Evolutionary conservation across 495 filamentous ascomycete genomes (phyloP).

Genomic region (Terfezia claveryi): DNA sequence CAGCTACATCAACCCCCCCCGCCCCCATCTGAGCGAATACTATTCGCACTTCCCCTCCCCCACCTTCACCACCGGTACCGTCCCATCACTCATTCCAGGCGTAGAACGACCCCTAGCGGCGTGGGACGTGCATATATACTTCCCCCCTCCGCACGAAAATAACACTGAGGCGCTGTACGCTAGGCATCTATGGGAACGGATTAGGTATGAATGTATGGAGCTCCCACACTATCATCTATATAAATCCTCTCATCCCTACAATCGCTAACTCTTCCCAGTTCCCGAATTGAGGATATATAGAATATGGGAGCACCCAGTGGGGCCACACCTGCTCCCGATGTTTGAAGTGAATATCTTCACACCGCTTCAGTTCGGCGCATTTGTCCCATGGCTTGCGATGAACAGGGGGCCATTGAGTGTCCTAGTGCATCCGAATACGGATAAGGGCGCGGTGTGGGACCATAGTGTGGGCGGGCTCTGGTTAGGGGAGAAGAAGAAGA

Average conservation of each 20-base stretch:
- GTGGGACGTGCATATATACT: slow-evolving; percentile 60
- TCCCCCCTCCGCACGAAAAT: slow-evolving; percentile 33
- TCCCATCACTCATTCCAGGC: not conserved
- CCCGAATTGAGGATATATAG: slow-evolving; percentile 2
- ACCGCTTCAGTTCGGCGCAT: slow-evolving; percentile 70
- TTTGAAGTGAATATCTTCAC: slow-evolving; percentile 80
- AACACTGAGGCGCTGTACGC: slow-evolving; percentile 46
- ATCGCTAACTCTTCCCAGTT: not conserved
- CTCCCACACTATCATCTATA: slow-evolving; percentile 2
- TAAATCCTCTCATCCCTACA: not conserved
- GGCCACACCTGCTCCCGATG: slow-evolving; percentile 71
- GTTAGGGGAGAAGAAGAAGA: slow-evolving; percentile 51
- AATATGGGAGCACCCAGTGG: slow-evolving; percentile 30
- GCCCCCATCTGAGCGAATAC: not conserved
- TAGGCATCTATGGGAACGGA: slow-evolving; percentile 49
- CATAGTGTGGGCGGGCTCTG: slow-evolving; percentile 67
- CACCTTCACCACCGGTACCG: not conserved
- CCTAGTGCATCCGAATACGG: slow-evolving; percentile 63
- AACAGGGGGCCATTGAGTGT: slow-evolving; percentile 62
- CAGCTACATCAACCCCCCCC: not conserved
- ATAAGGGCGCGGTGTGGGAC: slow-evolving; percentile 27
- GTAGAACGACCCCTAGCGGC: not conserved
- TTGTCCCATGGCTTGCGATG: slow-evolving; percentile 59
- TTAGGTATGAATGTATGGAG: slow-evolving; percentile 51
- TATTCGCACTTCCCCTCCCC: not conserved